These are phyloP conservation scores for Sonneratia alba DNA, from an alignment of 345 rosid genomes.

Conservation along the genomic window DNA sequence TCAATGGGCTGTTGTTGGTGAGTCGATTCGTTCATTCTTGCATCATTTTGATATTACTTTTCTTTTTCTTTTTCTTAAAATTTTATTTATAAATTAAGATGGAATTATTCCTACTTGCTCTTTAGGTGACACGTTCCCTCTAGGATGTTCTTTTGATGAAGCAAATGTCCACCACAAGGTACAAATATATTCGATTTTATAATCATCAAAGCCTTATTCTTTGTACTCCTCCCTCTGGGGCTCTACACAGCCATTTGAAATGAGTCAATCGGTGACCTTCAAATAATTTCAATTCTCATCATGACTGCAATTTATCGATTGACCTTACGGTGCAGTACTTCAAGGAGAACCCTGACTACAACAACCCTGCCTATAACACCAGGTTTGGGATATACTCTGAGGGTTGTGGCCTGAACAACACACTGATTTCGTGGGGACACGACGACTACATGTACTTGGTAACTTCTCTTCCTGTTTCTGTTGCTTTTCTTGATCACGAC, in stretches of 20 bases:
- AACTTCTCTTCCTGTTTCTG: too few species aligned
- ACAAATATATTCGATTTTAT: not conserved
- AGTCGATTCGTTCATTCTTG: constrained; percentile 1
- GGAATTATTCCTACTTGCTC: not conserved
- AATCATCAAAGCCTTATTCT: too few species aligned
- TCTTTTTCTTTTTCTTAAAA: too few species aligned
- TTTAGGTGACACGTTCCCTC: constrained; percentile 62
- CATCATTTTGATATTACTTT: not conserved
- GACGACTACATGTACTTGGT: constrained; percentile 82
- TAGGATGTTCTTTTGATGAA: constrained; percentile 55
- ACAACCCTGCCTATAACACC: constrained; percentile 40
- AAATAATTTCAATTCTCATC: too few species aligned
- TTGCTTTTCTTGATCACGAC: too few species aligned
- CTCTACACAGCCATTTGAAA: too few species aligned
- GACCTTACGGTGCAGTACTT: constrained; percentile 37
- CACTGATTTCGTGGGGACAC: constrained; percentile 72
- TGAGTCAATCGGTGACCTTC: too few species aligned
- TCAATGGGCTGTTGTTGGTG: constrained; percentile 87
- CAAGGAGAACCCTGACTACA: constrained; percentile 39
- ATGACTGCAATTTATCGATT: too few species aligned
- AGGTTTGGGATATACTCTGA: constrained; percentile 52
- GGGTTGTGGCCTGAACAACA: constrained; percentile 68
- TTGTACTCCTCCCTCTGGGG: too few species aligned
- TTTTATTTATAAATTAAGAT: too few species aligned
- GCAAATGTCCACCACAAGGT: constrained; percentile 70